Conservation (phyloP, 257 asterid species). For the Solanum etuberosum region DNA sequence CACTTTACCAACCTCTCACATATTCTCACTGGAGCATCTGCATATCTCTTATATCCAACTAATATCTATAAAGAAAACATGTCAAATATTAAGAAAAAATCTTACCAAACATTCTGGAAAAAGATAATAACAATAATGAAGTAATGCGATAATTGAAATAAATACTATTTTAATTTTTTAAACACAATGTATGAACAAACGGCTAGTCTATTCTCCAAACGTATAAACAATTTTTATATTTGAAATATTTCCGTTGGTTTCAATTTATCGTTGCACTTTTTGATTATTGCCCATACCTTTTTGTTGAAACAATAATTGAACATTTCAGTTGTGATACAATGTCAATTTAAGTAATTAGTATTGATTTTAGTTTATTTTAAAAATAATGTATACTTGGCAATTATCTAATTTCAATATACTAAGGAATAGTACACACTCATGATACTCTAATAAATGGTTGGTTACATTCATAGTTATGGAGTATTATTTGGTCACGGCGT, state of each 20-base stretch:
- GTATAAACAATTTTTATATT: neutral
- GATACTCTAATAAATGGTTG: neutral
- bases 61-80: too few species aligned
- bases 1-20: neutral
- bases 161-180: neutral
- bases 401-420: neutral
- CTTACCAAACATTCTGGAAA: too few species aligned
- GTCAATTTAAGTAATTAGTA: neutral
- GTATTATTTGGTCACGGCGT: neutral
- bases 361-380: neutral
- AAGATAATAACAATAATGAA: neutral
- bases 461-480: neutral
- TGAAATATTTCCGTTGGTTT: neutral
- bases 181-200: neutral
- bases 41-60: too few species aligned
- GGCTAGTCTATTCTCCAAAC: neutral
- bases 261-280: neutral
- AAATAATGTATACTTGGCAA: neutral
- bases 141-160: neutral
- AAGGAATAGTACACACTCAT: neutral
- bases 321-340: neutral
- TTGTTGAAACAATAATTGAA: neutral
- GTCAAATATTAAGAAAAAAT: neutral
- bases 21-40: neutral
- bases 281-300: neutral